Evolutionary conservation across 805 yeast genomes (phyloP), one percentile per base, ranked within the genome.

Genomic region (Candida morakotiae): DNA sequence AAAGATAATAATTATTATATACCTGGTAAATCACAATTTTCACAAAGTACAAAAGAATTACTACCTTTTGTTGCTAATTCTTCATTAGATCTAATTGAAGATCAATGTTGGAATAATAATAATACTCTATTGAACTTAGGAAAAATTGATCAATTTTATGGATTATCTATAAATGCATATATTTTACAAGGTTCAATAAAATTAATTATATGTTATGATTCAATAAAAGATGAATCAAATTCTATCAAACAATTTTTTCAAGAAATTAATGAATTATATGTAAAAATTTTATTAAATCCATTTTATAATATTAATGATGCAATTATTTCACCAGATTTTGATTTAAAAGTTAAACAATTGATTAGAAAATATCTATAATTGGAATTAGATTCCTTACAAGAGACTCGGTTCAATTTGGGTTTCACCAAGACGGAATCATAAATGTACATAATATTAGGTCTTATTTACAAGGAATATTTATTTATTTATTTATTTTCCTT

Each of bases 11-110:
- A 7, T 16, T 10, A 17, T 4, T 18, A 34, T 15, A 41, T 55
- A 3, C 65, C 68, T 1, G 94, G 94, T 0, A 62, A 60, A 26
- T 67, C 82, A 7, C 68, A 69, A 52, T 83, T 88, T 47, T 72
- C 89, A 1, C 66, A 75, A 7, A 85, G 81, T 34, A 75, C 87
- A 56, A 73, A 74, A 48, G 96, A 91, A 52, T 62, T 91, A 25
- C 80, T 83, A 47, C 97, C 96, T 16, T 91, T 88, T 52, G 80
- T 93, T 20, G 74, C 89, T 24, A 95, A 93, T 53, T 77, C 96
- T 1, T 79, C 98, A 2, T 61, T 93, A 25, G 98, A 93, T 57
- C 71, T 93, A n/a, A 79, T 93, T 0, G 96, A 93, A 45, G 96
- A 89, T 49, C 61, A 79, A 2, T 97, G 88, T 54, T 88, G 95